A percentile compares a stretch with the other conserved stretches of the same genome.
Conservation (phyloP, 371 early-diverging fungal species). For the Coemansia sp. region DNA sequence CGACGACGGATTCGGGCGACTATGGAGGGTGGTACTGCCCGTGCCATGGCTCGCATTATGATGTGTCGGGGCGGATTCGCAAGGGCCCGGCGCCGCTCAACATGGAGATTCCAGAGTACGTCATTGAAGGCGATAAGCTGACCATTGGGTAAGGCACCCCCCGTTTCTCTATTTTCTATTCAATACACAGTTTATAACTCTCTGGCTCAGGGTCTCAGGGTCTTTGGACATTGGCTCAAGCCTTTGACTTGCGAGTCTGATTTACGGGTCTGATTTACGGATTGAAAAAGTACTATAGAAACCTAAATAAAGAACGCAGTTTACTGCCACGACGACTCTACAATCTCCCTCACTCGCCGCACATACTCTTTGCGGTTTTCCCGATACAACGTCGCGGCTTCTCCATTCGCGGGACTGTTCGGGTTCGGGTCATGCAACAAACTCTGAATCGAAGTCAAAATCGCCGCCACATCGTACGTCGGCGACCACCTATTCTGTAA, state of each 20-base stretch:
- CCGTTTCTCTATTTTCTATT: neutral
- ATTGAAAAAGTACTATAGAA: neutral
- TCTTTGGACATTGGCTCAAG: no score
- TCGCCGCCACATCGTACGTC: slow-evolving; percentile 95
- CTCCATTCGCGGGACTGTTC: slow-evolving; percentile 96
- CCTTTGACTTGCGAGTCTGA: no score
- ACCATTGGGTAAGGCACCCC: slow-evolving; percentile 54
- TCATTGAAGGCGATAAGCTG: slow-evolving; percentile 60
- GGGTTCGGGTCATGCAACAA: slow-evolving; percentile 98
- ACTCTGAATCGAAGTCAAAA: slow-evolving; percentile 95
- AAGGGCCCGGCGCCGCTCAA: slow-evolving; percentile 81
- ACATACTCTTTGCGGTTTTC: slow-evolving; percentile 94
- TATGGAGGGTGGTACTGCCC: slow-evolving; percentile 99
- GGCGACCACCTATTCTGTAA: slow-evolving; percentile 98
- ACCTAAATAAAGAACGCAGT: neutral
- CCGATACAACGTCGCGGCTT: slow-evolving; percentile 93
- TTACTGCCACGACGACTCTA: slow-evolving; percentile 83
- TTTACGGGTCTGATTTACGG: no score
- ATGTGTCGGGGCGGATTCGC: slow-evolving; percentile 88
- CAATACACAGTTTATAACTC: slow-evolving; percentile 2
- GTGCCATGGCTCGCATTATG: slow-evolving; percentile 97
- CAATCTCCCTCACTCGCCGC: slow-evolving; percentile 89
- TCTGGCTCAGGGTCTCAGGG: no score
- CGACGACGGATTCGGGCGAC: slow-evolving; percentile 97
- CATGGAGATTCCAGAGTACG: slow-evolving; percentile 88